Evolutionary conservation across 2,329 filamentous ascomycete genomes (phyloP).

Genomic region (Hypoxylon sp.): DNA sequence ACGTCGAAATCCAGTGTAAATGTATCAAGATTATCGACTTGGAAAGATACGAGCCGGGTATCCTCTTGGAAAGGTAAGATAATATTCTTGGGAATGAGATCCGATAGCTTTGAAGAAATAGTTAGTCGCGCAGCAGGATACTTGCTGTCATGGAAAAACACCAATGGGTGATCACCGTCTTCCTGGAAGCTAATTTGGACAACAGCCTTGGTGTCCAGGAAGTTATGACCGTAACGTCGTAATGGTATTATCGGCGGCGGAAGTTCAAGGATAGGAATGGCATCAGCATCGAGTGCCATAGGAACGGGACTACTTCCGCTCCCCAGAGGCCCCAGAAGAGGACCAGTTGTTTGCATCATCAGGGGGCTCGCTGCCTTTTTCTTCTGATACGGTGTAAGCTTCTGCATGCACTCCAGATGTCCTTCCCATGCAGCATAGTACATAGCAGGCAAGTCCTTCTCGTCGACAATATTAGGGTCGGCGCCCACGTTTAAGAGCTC

Average conservation of each 20-base stretch:
- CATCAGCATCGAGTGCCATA: slow-evolving; percentile 83
- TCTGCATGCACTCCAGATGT: slow-evolving; percentile 92
- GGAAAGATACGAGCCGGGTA: slow-evolving; percentile 92
- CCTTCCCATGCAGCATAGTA: slow-evolving; percentile 99
- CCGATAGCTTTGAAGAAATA: slow-evolving; percentile 95
- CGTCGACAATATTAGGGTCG: slow-evolving; percentile 84
- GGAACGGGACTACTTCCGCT: slow-evolving; percentile 68
- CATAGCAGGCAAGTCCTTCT: slow-evolving; percentile 94
- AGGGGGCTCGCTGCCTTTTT: slow-evolving; percentile 61
- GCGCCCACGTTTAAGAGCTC: slow-evolving; percentile 85
- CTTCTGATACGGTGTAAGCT: slow-evolving; percentile 76
- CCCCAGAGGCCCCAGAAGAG: slow-evolving; percentile 60
- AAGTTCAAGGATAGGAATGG: slow-evolving; percentile 90
- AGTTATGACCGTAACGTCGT: slow-evolving; percentile 96
- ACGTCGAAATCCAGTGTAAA: slow-evolving; percentile 98
- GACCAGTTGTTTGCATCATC: slow-evolving; percentile 58
- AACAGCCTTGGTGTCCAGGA: slow-evolving; percentile 97
- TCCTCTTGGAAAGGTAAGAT: slow-evolving; percentile 97
- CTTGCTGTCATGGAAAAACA: slow-evolving; percentile 98
- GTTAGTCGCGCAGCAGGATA: slow-evolving; percentile 95
- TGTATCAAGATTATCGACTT: slow-evolving; percentile 91
- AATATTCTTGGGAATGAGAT: slow-evolving; percentile 96
- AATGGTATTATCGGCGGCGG: slow-evolving; percentile 97
- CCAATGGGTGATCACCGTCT: slow-evolving; percentile 79
- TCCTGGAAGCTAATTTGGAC: slow-evolving; percentile 92